A percentile compares a stretch with the other conserved stretches of the same genome.
These are phyloP conservation scores for Tulasnella calospora DNA, from an alignment of 768 basidiomycete species.

Conservation along the genomic window DNA sequence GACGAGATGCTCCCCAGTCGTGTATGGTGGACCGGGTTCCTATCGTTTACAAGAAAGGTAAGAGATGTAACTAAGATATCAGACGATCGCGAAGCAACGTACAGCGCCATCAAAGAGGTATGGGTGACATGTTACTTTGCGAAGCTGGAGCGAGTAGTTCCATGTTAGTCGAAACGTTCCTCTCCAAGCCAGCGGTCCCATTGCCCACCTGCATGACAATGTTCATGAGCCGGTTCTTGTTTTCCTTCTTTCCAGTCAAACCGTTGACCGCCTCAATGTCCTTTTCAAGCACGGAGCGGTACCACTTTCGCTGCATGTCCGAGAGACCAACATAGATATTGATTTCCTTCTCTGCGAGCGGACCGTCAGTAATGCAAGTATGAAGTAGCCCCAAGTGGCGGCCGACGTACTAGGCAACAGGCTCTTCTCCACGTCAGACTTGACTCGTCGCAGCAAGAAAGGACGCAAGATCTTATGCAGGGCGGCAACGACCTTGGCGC, in stretches of 20 bases:
- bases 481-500: conserved; percentile 91
- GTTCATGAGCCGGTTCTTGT: conserved; percentile 95
- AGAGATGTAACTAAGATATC: neutral
- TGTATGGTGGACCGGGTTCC: conserved; percentile 98
- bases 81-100: conserved; percentile 31
- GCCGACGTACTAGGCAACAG: conserved; percentile 70
- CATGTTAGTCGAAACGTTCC: neutral
- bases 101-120: conserved; percentile 93
- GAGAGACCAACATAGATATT: conserved; percentile 96
- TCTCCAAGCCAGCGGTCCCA: neutral
- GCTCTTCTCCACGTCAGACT: conserved; percentile 94
- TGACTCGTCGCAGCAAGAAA: conserved; percentile 89
- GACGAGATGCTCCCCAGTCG: conserved; percentile 93
- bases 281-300: conserved; percentile 90
- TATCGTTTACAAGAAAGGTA: conserved; percentile 32
- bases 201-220: conserved; percentile 93
- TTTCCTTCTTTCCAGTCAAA: conserved; percentile 95
- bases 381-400: neutral
- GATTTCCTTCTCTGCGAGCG: conserved; percentile 81
- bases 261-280: conserved; percentile 99
- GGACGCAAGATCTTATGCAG: conserved; percentile 94
- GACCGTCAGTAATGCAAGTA: conserved; percentile 14
- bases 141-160: conserved; percentile 25
- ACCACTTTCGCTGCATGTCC: conserved; percentile 98
- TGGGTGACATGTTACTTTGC: conserved; percentile 73